Percentiles rank a stretch among this genome's conserved stretches.
Conservation (phyloP, 2,329 filamentous ascomycete genomes). For the Calonectria pteridis region DNA sequence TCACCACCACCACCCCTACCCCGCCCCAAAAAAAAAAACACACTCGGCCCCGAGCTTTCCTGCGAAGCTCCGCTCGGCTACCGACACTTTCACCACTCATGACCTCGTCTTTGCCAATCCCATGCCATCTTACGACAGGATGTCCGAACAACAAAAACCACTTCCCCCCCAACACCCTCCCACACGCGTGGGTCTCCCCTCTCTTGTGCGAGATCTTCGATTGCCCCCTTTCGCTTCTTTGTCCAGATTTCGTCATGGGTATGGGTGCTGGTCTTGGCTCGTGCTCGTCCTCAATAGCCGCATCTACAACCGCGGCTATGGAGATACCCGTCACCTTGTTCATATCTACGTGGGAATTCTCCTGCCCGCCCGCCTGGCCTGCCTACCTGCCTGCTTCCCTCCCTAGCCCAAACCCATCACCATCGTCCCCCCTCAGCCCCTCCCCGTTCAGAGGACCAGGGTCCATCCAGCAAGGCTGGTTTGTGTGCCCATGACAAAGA, state of each 20-base stretch:
- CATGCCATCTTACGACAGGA: conserved; percentile 36
- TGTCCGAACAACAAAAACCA: conserved; percentile 40
- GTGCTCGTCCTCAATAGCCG: conserved; percentile 4
- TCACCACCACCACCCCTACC: too few species aligned
- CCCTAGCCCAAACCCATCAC: neutral
- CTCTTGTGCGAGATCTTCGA: conserved; percentile 30
- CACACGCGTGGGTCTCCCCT: conserved; percentile 30
- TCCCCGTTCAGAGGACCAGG: neutral
- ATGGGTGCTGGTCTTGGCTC: conserved; percentile 9
- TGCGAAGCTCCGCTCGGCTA: conserved; percentile 43
- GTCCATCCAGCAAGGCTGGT: neutral
- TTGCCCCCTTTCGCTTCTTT: neutral
- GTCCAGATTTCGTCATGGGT: conserved; percentile 18
- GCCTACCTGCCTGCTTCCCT: neutral
- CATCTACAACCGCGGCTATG: conserved; percentile 16
- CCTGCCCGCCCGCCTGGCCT: neutral
- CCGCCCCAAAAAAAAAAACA: too few species aligned
- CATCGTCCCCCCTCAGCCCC: neutral
- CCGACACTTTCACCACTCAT: conserved; percentile 35
- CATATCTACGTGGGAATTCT: neutral
- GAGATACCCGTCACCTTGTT: neutral
- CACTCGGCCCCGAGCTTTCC: conserved; percentile 39
- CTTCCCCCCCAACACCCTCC: conserved; percentile 37
- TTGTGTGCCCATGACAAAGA: neutral
- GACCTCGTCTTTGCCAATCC: conserved; percentile 29